phyloP scores from a whole-genome alignment of 2,329 filamentous ascomycete genomes.

The Colletotrichum lupini region DNA sequence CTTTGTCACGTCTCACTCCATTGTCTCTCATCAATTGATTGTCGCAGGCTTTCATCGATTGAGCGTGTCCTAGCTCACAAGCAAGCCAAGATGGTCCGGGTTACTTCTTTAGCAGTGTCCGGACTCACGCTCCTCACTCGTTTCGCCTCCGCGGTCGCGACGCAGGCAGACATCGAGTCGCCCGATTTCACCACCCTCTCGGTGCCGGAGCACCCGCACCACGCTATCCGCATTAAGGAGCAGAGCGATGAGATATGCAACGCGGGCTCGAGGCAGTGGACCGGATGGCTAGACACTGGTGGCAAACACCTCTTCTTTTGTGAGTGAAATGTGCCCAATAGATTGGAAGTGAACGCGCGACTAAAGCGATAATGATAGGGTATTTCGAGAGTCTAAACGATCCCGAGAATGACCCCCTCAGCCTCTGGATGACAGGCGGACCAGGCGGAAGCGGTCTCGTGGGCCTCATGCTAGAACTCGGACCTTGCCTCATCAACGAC shows the following conservation, averaged over 20 bases:
- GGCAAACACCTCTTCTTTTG: slow-evolving; percentile 39
- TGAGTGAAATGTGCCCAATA: neutral
- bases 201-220: slow-evolving; percentile 32
- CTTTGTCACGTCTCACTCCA: neutral
- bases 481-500: slow-evolving; percentile 34
- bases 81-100: slow-evolving; percentile 1
- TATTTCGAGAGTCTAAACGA: slow-evolving; percentile 43
- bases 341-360: too few relatives aligned
- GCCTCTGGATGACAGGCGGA: slow-evolving; percentile 70
- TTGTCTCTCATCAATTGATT: neutral
- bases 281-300: slow-evolving; percentile 41
- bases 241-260: slow-evolving; percentile 41
- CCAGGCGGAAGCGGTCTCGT: slow-evolving; percentile 65
- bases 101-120: neutral
- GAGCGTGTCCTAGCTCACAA: neutral
- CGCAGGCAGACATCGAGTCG: slow-evolving; percentile 11
- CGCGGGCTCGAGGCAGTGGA: slow-evolving; percentile 42
- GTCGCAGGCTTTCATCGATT: neutral
- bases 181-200: slow-evolving; percentile 27
- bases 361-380: slow-evolving; percentile 27
- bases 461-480: slow-evolving; percentile 35
- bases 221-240: slow-evolving; percentile 41
- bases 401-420: slow-evolving; percentile 49
- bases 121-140: slow-evolving; percentile 18
- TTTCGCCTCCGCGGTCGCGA: slow-evolving; percentile 1